A percentile compares a stretch with the other conserved stretches of the same genome.
Evolutionary conservation across 306 rosid genomes (phyloP).

Genomic region (Rosa persica): DNA sequence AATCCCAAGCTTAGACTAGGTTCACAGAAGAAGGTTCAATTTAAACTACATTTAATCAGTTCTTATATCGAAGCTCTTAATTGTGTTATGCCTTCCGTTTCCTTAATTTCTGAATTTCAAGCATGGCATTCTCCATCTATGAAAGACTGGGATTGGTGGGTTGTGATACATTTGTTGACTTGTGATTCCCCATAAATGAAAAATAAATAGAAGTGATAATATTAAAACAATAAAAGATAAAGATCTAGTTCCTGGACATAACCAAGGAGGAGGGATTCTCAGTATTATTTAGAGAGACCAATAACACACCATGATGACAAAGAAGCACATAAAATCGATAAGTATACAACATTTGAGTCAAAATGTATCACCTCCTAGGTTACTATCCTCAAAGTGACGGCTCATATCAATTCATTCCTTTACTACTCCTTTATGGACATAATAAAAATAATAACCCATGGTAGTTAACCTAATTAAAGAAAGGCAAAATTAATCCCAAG

Average conservation of each 20-base stretch:
- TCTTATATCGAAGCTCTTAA: background rate
- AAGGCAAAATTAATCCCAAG: background rate
- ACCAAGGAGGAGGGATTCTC: too few relatives aligned
- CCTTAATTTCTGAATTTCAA: background rate
- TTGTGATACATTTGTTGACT: constrained; percentile 8
- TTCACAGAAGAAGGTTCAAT: constrained; percentile 74
- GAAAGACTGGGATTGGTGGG: background rate
- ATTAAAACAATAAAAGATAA: too few relatives aligned
- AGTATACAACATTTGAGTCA: background rate
- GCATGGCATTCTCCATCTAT: constrained; percentile 12
- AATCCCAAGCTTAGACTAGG: constrained; percentile 80
- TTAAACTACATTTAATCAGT: background rate
- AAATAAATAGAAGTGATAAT: background rate
- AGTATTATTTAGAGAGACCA: background rate
- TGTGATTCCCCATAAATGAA: background rate
- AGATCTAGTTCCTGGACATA: too few relatives aligned
- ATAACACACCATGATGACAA: background rate
- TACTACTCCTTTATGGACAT: too few relatives aligned
- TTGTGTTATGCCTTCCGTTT: background rate
- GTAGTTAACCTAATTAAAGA: background rate
- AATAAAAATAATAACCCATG: background rate
- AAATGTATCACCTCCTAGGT: background rate
- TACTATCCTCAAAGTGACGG: background rate
- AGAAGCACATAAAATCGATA: background rate
- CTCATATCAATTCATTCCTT: background rate